These are phyloP conservation scores for Cymbopogon citratus DNA, from an alignment of 176 grass and related monocot species.

Conservation along the genomic window DNA sequence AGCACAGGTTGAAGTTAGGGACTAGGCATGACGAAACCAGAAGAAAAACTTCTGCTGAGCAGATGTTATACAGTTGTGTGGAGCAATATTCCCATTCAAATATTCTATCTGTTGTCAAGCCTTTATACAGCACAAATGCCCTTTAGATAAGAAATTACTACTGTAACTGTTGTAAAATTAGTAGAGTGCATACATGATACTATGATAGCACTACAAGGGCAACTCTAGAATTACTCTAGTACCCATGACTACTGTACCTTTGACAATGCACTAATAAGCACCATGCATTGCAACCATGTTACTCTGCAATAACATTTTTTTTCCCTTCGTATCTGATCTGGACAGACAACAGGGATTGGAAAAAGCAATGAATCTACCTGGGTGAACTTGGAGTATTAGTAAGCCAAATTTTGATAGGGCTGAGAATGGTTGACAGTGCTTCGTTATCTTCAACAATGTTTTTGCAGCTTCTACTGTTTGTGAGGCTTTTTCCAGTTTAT, in stretches of 20 bases:
- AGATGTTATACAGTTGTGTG: neutral
- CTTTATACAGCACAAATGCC: neutral
- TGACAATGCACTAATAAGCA: conserved; percentile 1
- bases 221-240: neutral
- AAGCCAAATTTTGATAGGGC: conserved; percentile 66
- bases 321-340: neutral
- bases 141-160: conserved; percentile 1
- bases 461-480: conserved; percentile 76
- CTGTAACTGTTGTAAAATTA: conserved; percentile 12
- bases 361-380: conserved; percentile 40
- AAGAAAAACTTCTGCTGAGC: conserved; percentile 18
- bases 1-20: neutral
- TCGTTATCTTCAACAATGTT: conserved; percentile 68
- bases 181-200: neutral
- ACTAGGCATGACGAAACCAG: neutral
- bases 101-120: neutral
- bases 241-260: neutral
- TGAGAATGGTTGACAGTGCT: conserved; percentile 53
- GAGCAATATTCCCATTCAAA: neutral
- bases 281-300: neutral
- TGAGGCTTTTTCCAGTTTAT: conserved; percentile 84
- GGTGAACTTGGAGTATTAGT: conserved; percentile 49
- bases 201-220: neutral
- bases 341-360: neutral
- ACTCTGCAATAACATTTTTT: neutral